Evolutionary conservation across 2,329 filamentous ascomycete species (phyloP), one percentile per base, ranked within the genome.

Genomic region (Penicillium hordei): DNA sequence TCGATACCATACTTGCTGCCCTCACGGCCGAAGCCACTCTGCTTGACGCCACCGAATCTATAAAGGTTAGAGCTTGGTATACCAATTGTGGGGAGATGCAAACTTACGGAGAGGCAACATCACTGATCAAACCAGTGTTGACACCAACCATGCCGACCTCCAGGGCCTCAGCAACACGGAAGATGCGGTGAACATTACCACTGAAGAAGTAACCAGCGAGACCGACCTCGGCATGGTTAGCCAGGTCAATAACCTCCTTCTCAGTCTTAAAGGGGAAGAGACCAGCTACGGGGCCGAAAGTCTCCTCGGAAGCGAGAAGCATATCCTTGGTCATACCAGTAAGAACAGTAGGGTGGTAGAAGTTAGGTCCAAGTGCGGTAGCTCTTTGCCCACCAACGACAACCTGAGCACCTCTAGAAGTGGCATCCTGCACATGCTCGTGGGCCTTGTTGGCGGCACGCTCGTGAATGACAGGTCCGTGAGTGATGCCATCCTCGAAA

Each of bases 121-220:
- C 82, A 64, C 80, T 82, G 51, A 84, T 83, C 53, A 83, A 60
- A 1, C 90, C 90, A 0, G 89, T 92, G 75, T 93, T 93, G 59
- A 93, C 86, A 63, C 79, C 79, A 60, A 81, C 75, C 79, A 81
- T 81, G 39, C 79, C 79, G 34, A 79, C 76, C 60, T 81, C 78
- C 54, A 81, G 62, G 7, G 83, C 82, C 68, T 87, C 85, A 0
- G 85, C 84, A 43, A 87, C 79, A 43, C 85, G 76, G 74, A 85
- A 87, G 56, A 82, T 78, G 29, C 85, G 76, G 64, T 82, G 80
- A 5, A 87, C 68, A 63, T 87, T 83, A 45, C 76, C 79, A 61
- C 82, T 92, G 81, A 91, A 97, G 80, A 99, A 96, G 79, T 97
- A 97, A 0, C 91, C 93, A 0, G 93, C 94, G 36, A 99, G 82